phyloP scores from a whole-genome alignment of 1,139 yeast genomes.

The Pneumocystis oryctolagi region DNA sequence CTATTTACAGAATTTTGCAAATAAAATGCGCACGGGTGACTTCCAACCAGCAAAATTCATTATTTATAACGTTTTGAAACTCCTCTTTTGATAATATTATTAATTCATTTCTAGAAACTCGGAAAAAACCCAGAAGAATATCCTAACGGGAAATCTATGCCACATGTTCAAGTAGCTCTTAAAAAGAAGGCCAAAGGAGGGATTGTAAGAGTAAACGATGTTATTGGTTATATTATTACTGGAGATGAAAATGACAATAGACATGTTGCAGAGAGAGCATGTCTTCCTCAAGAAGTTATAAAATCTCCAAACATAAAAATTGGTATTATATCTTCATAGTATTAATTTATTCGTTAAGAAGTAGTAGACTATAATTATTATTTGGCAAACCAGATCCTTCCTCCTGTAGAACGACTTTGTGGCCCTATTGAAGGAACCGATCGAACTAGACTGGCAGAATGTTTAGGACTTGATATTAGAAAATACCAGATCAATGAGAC shows the following conservation, averaged over 20 bases:
- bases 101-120: slow-evolving; percentile 23
- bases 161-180: slow-evolving; percentile 86
- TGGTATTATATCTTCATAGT: neutral
- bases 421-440: slow-evolving; percentile 83
- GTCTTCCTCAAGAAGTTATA: slow-evolving; percentile 15
- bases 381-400: slow-evolving; percentile 73
- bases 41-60: slow-evolving; percentile 41
- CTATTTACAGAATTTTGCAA: slow-evolving; percentile 48
- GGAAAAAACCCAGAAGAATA: slow-evolving; percentile 30
- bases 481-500: slow-evolving; percentile 33
- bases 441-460: slow-evolving; percentile 56
- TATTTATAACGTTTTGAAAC: slow-evolving; percentile 5
- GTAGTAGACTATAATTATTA: slow-evolving; percentile 67
- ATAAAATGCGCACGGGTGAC: slow-evolving; percentile 44
- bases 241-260: slow-evolving; percentile 27
- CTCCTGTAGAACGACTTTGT: slow-evolving; percentile 78
- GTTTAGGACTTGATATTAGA: slow-evolving; percentile 62
- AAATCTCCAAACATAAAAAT: slow-evolving; percentile 13
- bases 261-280: slow-evolving; percentile 18
- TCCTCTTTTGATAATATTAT: slow-evolving; percentile 23
- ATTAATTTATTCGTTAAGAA: slow-evolving; percentile 22
- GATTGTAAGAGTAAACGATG: slow-evolving; percentile 75
- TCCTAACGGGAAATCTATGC: slow-evolving; percentile 55
- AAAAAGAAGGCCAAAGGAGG: slow-evolving; percentile 68
- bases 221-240: slow-evolving; percentile 73